A percentile compares a stretch with the other conserved stretches of the same genome.
phyloP scores from a whole-genome alignment of 345 rosid genomes.

The Fremontodendron californicum region DNA sequence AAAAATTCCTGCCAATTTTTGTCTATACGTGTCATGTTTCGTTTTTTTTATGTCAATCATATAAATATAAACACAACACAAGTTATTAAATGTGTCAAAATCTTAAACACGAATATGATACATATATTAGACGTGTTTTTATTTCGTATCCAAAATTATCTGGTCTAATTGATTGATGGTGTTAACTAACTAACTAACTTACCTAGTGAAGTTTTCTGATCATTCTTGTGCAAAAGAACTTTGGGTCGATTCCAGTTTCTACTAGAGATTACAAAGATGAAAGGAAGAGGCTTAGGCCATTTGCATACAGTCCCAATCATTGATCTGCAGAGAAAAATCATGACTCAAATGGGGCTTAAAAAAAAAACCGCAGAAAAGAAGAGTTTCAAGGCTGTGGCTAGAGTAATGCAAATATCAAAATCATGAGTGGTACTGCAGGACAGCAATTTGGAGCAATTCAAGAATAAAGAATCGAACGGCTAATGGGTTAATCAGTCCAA shows the following conservation, averaged over 20 bases:
- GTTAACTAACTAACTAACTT: not conserved
- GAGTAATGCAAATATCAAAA: not conserved
- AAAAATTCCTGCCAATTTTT: not conserved
- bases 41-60: no score
- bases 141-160: no score
- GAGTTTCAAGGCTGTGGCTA: not conserved
- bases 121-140: no score
- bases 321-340: not conserved
- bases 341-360: not conserved
- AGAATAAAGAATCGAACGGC: not conserved
- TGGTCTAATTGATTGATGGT: not conserved
- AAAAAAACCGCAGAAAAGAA: not conserved
- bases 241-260: not conserved
- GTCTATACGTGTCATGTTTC: no score
- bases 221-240: not conserved
- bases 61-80: no score
- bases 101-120: no score
- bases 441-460: not conserved
- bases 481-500: not conserved
- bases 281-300: not conserved
- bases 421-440: not conserved
- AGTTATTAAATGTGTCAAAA: no score
- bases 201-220: not conserved
- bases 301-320: not conserved
- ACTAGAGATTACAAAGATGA: not conserved